These are phyloP conservation scores for Mangifera indica DNA, from an alignment of 345 rosid genomes.

Conservation along the genomic window DNA sequence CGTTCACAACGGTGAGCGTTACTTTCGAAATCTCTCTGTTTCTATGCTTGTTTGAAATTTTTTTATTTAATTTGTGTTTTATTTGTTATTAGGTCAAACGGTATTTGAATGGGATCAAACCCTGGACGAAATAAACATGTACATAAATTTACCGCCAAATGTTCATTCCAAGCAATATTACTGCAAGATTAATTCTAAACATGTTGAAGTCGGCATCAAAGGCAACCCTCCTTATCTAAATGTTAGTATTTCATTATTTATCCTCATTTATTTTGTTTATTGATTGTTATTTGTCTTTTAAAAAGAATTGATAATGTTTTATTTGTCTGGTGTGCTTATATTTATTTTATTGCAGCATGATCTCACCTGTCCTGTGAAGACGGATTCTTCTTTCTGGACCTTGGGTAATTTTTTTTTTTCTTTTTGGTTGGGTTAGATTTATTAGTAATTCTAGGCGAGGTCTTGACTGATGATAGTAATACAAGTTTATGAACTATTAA, in stretches of 20 bases:
- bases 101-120: conserved; percentile 98
- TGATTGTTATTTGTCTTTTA: not conserved
- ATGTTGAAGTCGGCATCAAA: conserved; percentile 87
- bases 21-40: not conserved
- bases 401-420: conserved; percentile 41
- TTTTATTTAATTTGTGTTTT: not conserved
- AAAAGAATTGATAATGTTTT: not conserved
- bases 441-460: not conserved
- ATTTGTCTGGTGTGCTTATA: not conserved
- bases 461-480: not conserved
- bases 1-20: conserved; percentile 40
- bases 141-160: conserved; percentile 68
- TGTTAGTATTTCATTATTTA: conserved; percentile 35
- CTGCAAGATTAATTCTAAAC: conserved; percentile 81
- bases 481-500: not conserved
- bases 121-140: conserved; percentile 79
- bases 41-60: not conserved
- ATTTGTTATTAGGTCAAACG: conserved; percentile 45
- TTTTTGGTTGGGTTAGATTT: not conserved
- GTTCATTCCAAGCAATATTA: conserved; percentile 68
- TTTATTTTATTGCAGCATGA: conserved; percentile 53
- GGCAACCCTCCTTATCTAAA: conserved; percentile 95
- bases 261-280: not conserved
- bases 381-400: conserved; percentile 92
- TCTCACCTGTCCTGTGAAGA: conserved; percentile 69